phyloP scores from a whole-genome alignment of 257 asterid genomes.

The Plantago major region DNA sequence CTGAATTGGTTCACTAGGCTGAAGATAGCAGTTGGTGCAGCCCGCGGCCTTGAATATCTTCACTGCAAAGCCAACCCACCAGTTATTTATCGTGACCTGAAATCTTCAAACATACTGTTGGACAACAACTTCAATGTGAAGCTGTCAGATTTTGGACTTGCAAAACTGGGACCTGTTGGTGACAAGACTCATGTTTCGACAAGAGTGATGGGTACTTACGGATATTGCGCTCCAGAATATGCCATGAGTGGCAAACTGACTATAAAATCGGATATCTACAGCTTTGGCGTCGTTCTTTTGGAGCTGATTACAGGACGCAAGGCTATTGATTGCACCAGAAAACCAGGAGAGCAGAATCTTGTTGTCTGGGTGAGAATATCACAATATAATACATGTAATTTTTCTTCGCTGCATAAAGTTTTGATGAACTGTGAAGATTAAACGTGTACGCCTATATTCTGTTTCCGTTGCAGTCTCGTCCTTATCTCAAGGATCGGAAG shows the following conservation, averaged over 20 bases:
- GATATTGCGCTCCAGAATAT: constrained; percentile 76
- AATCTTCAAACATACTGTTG: constrained; percentile 63
- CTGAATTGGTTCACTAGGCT: constrained; percentile 58
- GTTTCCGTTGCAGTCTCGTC: constrained; percentile 45
- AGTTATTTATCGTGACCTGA: constrained; percentile 68
- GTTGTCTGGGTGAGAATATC: constrained; percentile 54
- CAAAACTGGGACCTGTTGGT: constrained; percentile 76
- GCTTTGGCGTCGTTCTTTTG: constrained; percentile 70
- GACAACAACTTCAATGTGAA: constrained; percentile 57
- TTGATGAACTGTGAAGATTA: neutral
- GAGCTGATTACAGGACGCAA: constrained; percentile 69
- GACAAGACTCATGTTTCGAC: constrained; percentile 76
- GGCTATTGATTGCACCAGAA: constrained; percentile 44
- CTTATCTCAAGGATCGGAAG: constrained; percentile 47
- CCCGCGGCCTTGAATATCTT: constrained; percentile 68
- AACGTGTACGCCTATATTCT: too few species aligned
- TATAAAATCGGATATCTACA: constrained; percentile 63
- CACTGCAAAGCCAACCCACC: constrained; percentile 68
- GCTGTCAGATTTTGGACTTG: constrained; percentile 75
- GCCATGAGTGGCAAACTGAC: constrained; percentile 80
- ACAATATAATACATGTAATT: neutral
- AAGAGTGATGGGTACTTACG: constrained; percentile 77
- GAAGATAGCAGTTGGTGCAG: constrained; percentile 63
- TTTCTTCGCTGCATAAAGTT: neutral
- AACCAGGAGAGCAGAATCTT: constrained; percentile 59